Base-by-base conservation (phyloP, 139 green algal species). In the Parachlorella kessleri region DNA sequence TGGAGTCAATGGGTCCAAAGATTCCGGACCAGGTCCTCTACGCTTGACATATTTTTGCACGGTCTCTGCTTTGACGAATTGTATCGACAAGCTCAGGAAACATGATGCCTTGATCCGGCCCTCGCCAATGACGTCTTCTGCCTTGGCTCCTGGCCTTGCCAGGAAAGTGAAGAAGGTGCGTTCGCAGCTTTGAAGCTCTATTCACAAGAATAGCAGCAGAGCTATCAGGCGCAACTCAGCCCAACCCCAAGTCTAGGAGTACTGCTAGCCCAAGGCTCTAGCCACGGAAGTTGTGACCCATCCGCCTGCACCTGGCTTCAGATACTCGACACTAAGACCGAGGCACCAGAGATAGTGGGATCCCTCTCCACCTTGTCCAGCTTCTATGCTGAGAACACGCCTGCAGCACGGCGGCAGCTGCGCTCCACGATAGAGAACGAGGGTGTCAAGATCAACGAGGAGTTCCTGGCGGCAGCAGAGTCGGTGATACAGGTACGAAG, bases 81-180 rank as follows among this genome's bases (percentile, higher is more conserved):
- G n/a, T n/a, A n/a, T n/a, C n/a, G n/a, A n/a, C n/a, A n/a, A n/a
- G n/a, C n/a, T n/a, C n/a, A n/a, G n/a, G n/a, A n/a, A n/a, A n/a
- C n/a, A n/a, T n/a, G n/a, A n/a, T n/a, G n/a, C n/a, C n/a, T n/a
- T n/a, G n/a, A n/a, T n/a, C n/a, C n/a, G n/a, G n/a, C n/a, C n/a
- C n/a, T n/a, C n/a, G n/a, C 14, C 48, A 18, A 68, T 68, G 63
- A 33, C 24, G 7, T 30, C 63, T 33, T 7, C 73, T 1, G 70
- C 76, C 30, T 81, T 95, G 32, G 92, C 92, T 18, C 89, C 94
- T 38, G 92, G 92, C 0, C 79, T 97, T 9, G 84, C 90, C 1
- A 81, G 94, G 4, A 97, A 97, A 79, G 89, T 97, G 3, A 95
- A 95, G 48, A 97, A 97, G 90, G 93, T 92, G 65, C 2, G 67